Evolutionary conservation across 495 filamentous ascomycete species (phyloP).

Genomic region (Penicillium malachiteum): DNA sequence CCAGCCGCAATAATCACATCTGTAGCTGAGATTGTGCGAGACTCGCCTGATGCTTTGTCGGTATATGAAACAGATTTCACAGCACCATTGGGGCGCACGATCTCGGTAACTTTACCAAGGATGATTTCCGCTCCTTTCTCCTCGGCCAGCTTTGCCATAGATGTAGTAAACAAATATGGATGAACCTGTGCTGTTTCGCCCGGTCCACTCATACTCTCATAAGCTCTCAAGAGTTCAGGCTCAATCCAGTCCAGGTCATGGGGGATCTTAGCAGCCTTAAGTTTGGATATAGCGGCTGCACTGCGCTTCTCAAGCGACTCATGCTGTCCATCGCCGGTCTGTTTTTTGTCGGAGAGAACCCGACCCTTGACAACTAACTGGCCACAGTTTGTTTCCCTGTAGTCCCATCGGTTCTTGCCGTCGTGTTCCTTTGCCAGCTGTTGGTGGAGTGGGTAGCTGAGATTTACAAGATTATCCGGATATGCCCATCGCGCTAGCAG

Average conservation of each 20-base stretch:
- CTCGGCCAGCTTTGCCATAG: slow-evolving; percentile 77
- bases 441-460: slow-evolving; percentile 81
- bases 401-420: slow-evolving; percentile 84
- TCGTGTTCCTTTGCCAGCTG: slow-evolving; percentile 83
- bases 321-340: slow-evolving; percentile 13
- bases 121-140: slow-evolving; percentile 73
- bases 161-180: slow-evolving; percentile 86
- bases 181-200: slow-evolving; percentile 90
- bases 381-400: slow-evolving; percentile 75
- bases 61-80: slow-evolving; percentile 74
- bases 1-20: slow-evolving; percentile 83
- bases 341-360: slow-evolving; percentile 36
- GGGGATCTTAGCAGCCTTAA: slow-evolving; percentile 65
- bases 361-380: slow-evolving; percentile 62
- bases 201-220: slow-evolving; percentile 80
- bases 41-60: slow-evolving; percentile 58
- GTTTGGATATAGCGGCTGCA: slow-evolving; percentile 54
- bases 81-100: slow-evolving; percentile 51
- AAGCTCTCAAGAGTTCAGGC: slow-evolving; percentile 60
- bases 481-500: slow-evolving; percentile 93
- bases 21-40: slow-evolving; percentile 67
- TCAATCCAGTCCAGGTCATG: slow-evolving; percentile 86
- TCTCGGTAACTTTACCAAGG: slow-evolving; percentile 62
- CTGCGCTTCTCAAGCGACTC: slow-evolving; percentile 74
- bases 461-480: slow-evolving; percentile 76